A percentile compares a stretch with the other conserved stretches of the same genome.
These are phyloP conservation scores for Orbilia brochopaga DNA, from an alignment of 2,329 filamentous ascomycete genomes.

Conservation along the genomic window DNA sequence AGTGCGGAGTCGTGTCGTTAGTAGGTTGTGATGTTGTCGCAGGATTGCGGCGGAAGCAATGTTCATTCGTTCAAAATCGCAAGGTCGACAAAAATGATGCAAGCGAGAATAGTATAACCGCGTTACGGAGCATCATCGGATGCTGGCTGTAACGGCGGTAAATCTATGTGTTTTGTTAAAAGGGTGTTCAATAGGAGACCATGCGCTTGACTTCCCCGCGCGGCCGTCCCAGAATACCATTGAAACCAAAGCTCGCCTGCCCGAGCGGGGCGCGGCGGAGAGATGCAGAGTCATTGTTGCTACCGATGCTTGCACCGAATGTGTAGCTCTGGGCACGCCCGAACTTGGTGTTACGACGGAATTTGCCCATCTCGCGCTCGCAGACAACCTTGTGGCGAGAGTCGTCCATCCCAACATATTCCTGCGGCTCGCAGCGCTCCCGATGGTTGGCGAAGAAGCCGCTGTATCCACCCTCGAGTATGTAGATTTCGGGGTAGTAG, in stretches of 20 bases:
- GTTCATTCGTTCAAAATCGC: background rate
- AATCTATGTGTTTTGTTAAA: slow-evolving; percentile 3
- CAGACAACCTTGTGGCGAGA: slow-evolving; percentile 91
- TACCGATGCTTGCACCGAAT: slow-evolving; percentile 67
- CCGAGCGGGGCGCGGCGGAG: slow-evolving; percentile 37
- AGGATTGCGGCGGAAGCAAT: background rate
- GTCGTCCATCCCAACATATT: slow-evolving; percentile 95
- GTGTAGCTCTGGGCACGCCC: slow-evolving; percentile 91
- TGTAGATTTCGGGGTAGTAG: slow-evolving; percentile 96
- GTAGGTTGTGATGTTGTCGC: background rate
- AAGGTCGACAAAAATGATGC: slow-evolving; percentile 1
- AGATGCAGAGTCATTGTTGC: slow-evolving; percentile 31
- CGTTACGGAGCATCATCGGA: background rate
- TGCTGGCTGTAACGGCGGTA: background rate
- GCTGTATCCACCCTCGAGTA: slow-evolving; percentile 94
- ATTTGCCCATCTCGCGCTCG: slow-evolving; percentile 90
- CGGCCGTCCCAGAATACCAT: slow-evolving; percentile 31
- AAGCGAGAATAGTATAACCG: slow-evolving; percentile 1
- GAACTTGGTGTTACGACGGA: slow-evolving; percentile 84
- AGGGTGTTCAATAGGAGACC: slow-evolving; percentile 31
- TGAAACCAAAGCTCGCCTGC: slow-evolving; percentile 31
- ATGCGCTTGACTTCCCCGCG: slow-evolving; percentile 32
- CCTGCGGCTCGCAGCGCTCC: slow-evolving; percentile 84
- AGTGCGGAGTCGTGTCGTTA: slow-evolving; percentile 15
- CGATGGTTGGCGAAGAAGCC: slow-evolving; percentile 83